Evolutionary conservation across 495 filamentous ascomycete species (phyloP), one percentile per base, ranked within the genome.

Genomic region (Xylaria scruposa): DNA sequence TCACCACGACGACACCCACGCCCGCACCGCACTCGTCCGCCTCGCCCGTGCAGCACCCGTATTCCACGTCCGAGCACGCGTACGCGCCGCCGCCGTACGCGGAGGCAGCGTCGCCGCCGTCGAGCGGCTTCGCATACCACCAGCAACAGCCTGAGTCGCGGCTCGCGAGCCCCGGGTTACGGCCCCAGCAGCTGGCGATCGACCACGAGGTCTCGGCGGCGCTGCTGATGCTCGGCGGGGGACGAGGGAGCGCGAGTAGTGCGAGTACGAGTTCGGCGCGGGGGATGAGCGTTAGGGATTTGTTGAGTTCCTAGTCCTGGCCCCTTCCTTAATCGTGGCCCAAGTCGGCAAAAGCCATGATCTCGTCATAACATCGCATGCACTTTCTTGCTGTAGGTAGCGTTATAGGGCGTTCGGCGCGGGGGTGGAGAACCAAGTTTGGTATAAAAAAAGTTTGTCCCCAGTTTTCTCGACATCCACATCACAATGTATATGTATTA

Each of bases 121-220:
- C 17, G 3, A 44, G 60, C 38, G 60, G 60, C n/a, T 63, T 44
- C 13, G 38, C 36, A 10, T 29, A 63, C 38, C 36, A 4, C 4
- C 58, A 38, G 2, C 56, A 38, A 3, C 56, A 38, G 2, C 2
- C 33, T 0, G 58, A 81, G 12, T 86, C 85, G 9, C 74, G 83
- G 6, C 74, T 87, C 56, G 84, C 86, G 5, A 88, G 85, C 51
- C 89, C 89, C 8, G 81, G 81, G 9, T 71, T 88, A 29, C 76
- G 75, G 21, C 83, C 85, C 1, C 82, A 83, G 15, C 54, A 59
- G 47, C 74, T 80, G 42, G 86, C 88, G 49, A 80, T 87, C 1
- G 92, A 95, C 72, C 91, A 94, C 70, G 93, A 95, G 78, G 93
- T 91, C 0, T 94, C 92, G 1, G 90, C 92, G 21, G 93, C 93